Evolutionary conservation across 176 grass and related monocot genomes (phyloP).

Genomic region (Lolium rigidum): DNA sequence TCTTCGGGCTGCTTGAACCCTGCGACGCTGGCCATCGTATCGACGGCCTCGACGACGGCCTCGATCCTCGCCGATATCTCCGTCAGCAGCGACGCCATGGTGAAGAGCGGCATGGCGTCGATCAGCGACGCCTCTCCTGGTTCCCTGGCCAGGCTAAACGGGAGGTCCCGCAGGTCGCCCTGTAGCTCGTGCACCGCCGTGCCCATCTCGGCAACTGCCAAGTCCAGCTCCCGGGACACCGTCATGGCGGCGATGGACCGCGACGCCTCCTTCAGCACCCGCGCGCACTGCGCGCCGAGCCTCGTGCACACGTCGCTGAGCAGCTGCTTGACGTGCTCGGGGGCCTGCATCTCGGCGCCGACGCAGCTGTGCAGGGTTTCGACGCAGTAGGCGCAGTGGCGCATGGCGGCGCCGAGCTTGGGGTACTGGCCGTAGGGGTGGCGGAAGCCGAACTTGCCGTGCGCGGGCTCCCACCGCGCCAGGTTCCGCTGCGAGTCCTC

Average conservation of each 20-base stretch:
- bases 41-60: constrained; percentile 64
- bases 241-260: constrained; percentile 60
- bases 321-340: constrained; percentile 50
- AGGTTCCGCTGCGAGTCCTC: constrained; percentile 94
- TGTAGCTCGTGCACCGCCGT: constrained; percentile 77
- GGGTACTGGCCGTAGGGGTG: constrained; percentile 86
- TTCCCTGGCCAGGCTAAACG: constrained; percentile 42
- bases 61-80: constrained; percentile 71
- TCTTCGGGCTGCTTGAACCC: constrained; percentile 54
- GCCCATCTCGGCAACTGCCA: constrained; percentile 70
- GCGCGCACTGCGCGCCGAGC: constrained; percentile 52
- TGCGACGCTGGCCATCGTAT: constrained; percentile 52
- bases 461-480: constrained; percentile 85
- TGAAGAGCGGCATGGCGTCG: constrained; percentile 67
- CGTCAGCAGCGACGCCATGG: constrained; percentile 63
- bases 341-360: constrained; percentile 60
- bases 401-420: constrained; percentile 74
- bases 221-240: constrained; percentile 48
- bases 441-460: constrained; percentile 76
- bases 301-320: constrained; percentile 60
- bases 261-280: constrained; percentile 71
- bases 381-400: constrained; percentile 88
- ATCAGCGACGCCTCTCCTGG: constrained; percentile 40
- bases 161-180: constrained; percentile 60
- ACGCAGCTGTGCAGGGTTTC: constrained; percentile 71